phyloP scores from a whole-genome alignment of 1,139 yeast species.

The Blastobotrys ciferrii region DNA sequence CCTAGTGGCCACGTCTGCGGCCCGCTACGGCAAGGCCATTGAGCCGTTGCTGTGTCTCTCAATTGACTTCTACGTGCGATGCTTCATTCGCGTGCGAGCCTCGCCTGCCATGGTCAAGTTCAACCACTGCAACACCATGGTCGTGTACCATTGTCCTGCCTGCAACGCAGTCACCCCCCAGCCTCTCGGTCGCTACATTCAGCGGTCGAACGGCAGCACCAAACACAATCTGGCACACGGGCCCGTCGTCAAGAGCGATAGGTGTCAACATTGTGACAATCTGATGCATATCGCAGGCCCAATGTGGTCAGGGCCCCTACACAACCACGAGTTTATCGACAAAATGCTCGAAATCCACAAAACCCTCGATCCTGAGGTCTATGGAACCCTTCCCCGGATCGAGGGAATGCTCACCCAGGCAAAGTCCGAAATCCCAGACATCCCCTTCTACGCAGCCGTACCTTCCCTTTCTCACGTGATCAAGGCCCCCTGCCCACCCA shows the following conservation, averaged over 20 bases:
- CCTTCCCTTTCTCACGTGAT: constrained; percentile 71
- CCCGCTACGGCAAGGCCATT: constrained; percentile 79
- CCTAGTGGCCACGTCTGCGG: constrained; percentile 78
- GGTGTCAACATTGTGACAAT: constrained; percentile 69
- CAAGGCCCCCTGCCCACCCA: constrained; percentile 81
- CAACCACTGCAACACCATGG: constrained; percentile 64
- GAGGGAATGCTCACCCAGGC: constrained; percentile 92
- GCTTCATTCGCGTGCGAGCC: constrained; percentile 71
- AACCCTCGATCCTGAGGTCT: constrained; percentile 49
- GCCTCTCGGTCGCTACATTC: constrained; percentile 53
- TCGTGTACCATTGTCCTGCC: constrained; percentile 81
- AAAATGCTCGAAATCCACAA: constrained; percentile 55
- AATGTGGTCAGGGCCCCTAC: constrained; percentile 87
- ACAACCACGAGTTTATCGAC: constrained; percentile 62
- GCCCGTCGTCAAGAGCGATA: constrained; percentile 48
- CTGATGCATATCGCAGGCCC: constrained; percentile 87
- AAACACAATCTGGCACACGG: constrained; percentile 60
- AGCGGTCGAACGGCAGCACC: constrained; percentile 26
- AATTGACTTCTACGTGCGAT: constrained; percentile 88
- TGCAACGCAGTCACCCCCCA: constrained; percentile 75
- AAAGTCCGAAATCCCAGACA: constrained; percentile 54
- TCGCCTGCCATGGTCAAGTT: constrained; percentile 81
- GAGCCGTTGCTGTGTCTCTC: constrained; percentile 84
- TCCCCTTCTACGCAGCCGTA: constrained; percentile 81
- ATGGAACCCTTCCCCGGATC: constrained; percentile 79